These are phyloP conservation scores for Zoysia pacifica DNA, from an alignment of 176 grass and related monocot species.

Conservation along the genomic window DNA sequence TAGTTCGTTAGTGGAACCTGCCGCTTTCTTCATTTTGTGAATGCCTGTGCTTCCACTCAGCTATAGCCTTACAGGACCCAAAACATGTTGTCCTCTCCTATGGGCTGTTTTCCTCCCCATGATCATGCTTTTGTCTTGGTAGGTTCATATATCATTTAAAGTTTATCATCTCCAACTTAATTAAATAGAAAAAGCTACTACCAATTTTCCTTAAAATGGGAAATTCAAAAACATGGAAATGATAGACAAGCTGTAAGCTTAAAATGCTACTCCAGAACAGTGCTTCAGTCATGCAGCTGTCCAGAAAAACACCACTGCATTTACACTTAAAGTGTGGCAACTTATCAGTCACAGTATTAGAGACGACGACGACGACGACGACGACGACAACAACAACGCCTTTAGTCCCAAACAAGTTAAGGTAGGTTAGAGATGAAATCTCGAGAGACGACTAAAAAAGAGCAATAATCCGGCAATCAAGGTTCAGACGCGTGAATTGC, in stretches of 20 bases:
- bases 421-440: no score
- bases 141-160: background rate
- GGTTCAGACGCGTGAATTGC: no score
- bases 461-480: no score
- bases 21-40: background rate
- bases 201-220: background rate
- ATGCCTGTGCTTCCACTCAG: background rate
- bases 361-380: no score
- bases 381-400: no score
- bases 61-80: background rate
- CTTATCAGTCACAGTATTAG: background rate
- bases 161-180: background rate
- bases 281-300: slow-evolving; percentile 8
- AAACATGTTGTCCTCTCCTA: background rate
- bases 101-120: background rate
- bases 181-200: background rate
- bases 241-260: background rate
- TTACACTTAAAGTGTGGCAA: background rate
- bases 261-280: slow-evolving; percentile 6
- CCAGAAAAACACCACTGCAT: background rate
- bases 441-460: no score
- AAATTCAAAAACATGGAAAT: background rate
- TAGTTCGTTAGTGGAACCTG: background rate
- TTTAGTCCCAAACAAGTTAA: no score
- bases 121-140: background rate